phyloP scores from a whole-genome alignment of 768 basidiomycete species.

The Gymnopilus junonius region DNA sequence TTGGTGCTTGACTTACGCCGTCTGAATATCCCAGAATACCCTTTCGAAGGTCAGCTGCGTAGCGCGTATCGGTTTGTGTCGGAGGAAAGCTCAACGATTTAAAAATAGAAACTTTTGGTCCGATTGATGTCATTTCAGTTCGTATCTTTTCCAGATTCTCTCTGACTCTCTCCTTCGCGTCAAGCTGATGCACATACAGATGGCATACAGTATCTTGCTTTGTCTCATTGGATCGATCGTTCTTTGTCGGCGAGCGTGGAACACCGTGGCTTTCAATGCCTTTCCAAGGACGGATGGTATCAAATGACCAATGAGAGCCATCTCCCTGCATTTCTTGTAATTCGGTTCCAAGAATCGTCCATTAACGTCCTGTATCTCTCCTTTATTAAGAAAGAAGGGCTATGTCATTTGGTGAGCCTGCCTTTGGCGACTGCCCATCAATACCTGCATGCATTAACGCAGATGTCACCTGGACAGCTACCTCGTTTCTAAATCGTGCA shows the following conservation, averaged over 20 bases:
- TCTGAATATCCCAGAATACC: too few relatives aligned
- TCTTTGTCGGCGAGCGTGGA: neutral
- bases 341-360: too few relatives aligned
- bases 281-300: neutral
- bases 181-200: too few relatives aligned
- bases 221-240: neutral
- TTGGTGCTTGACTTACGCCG: too few relatives aligned
- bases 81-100: too few relatives aligned
- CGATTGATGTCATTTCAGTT: too few relatives aligned
- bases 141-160: neutral
- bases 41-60: too few relatives aligned
- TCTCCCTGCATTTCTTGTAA: neutral
- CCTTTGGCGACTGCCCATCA: neutral
- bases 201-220: neutral
- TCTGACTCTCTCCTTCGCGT: too few relatives aligned
- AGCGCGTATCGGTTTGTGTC: too few relatives aligned
- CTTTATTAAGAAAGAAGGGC: neutral
- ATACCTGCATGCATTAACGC: neutral
- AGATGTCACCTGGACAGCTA: neutral
- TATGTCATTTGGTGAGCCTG: neutral
- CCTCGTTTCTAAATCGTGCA: neutral
- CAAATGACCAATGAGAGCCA: too few relatives aligned
- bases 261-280: neutral
- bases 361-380: neutral
- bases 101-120: too few relatives aligned